Base-by-base conservation (phyloP, 2,329 filamentous ascomycete species). In the Diaporthe helianthi region DNA sequence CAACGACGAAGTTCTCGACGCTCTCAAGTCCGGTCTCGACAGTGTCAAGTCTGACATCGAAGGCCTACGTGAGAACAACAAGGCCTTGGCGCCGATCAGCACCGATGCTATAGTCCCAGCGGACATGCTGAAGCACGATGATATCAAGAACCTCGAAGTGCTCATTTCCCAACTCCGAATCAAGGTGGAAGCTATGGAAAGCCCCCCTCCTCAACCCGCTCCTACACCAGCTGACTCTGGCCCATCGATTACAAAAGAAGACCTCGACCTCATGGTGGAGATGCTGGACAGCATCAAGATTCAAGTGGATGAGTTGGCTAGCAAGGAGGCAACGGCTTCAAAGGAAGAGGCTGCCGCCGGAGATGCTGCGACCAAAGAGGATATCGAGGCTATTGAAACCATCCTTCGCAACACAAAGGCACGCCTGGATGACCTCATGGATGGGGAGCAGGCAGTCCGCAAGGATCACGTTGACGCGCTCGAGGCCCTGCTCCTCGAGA, bases 321-420 rank as follows among this genome's bases (percentile, higher is more conserved):
- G 75, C 22, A 71, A 68, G 24, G 77, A 77, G 6, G 69, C 75
- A 60, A 61, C 74, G 24, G 66, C 71, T n/a, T 33, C 74, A 29
- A 69, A 61, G 46, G 29, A 74, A 73, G 2, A 53, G 71, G 41
- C 79, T 69, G 47, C 64, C 17, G 68, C 71, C 5, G 75, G 75
- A 3, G 88, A 89, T 46, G 78, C 84, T 2, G 90, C 91, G 7
- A 89, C 85, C 38, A 93, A 93, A 76, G 93, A 97, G 73, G 94
- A 98, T 74, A 93, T 94, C 0, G 89, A 95, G 71, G 93, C 93
- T 13, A 94, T 98, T 69, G 95, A 98, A 79, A 97, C 92, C 0
- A 89, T 98, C 60, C 85, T 98, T 15, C 89, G 92, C 51, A 97
- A 97, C 77, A 94, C 94, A 38, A 98, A 98, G 78, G 89, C 91